These are phyloP conservation scores for Geotrichum bryndzae DNA, from an alignment of 1,139 yeast genomes.

Conservation along the genomic window DNA sequence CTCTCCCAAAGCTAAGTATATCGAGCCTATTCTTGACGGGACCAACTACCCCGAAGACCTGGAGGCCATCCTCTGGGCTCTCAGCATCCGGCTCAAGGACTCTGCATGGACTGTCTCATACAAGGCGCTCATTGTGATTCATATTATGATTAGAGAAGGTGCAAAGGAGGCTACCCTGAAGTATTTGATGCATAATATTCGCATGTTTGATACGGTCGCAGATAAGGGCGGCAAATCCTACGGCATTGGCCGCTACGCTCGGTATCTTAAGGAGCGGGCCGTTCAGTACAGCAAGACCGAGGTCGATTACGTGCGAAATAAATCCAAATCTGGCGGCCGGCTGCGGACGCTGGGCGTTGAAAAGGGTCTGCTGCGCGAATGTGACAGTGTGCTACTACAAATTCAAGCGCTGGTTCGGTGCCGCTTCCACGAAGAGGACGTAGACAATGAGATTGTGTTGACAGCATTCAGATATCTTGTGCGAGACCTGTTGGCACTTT, in stretches of 20 bases:
- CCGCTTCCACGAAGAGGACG: slow-evolving; percentile 61
- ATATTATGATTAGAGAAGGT: slow-evolving; percentile 89
- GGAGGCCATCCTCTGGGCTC: slow-evolving; percentile 59
- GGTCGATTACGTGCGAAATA: slow-evolving; percentile 69
- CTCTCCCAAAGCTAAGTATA: slow-evolving; percentile 93
- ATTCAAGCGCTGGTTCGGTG: slow-evolving; percentile 71
- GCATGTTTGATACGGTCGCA: slow-evolving; percentile 50
- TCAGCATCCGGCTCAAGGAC: slow-evolving; percentile 60
- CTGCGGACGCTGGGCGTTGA: slow-evolving; percentile 60
- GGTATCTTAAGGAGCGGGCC: slow-evolving; percentile 63
- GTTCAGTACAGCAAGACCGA: slow-evolving; percentile 61
- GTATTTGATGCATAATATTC: slow-evolving; percentile 56
- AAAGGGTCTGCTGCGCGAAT: slow-evolving; percentile 77
- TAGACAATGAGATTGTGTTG: slow-evolving; percentile 73
- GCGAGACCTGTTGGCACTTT: slow-evolving; percentile 74
- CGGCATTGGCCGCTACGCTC: slow-evolving; percentile 61
- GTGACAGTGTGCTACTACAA: slow-evolving; percentile 77
- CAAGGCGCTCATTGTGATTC: slow-evolving; percentile 77
- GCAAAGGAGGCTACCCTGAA: slow-evolving; percentile 61
- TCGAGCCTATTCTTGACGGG: slow-evolving; percentile 84
- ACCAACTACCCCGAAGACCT: slow-evolving; percentile 59
- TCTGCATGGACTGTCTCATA: slow-evolving; percentile 81
- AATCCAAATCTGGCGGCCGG: slow-evolving; percentile 49
- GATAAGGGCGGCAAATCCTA: slow-evolving; percentile 47
- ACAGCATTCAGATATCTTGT: slow-evolving; percentile 84